Conservation (phyloP, 139 green algal species). For the Chlorella sp. region DNA sequence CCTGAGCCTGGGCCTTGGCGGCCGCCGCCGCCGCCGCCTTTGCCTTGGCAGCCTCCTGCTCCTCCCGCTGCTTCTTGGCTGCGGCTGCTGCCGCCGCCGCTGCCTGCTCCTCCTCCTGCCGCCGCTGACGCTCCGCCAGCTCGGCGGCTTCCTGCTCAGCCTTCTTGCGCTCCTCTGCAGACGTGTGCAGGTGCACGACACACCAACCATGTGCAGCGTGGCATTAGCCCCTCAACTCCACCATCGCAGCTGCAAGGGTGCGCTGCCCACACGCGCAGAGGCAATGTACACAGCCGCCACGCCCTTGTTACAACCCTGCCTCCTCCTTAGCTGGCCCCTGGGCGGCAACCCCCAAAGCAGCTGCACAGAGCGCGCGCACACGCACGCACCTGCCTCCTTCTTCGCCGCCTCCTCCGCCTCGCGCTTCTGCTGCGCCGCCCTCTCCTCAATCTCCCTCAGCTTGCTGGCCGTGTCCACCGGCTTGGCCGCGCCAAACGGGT, state of each 20-base stretch:
- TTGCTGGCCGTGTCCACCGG: slow-evolving; percentile 21
- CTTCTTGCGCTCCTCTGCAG: not conserved
- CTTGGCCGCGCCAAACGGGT: slow-evolving; percentile 22
- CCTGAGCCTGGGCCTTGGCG: not conserved
- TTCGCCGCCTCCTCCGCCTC: slow-evolving; percentile 5
- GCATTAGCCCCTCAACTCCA: too few species aligned
- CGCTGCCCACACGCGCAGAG: too few species aligned
- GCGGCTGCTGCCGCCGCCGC: not conserved
- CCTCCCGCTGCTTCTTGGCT: not conserved
- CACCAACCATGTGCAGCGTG: not conserved
- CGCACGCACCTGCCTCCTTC: not conserved
- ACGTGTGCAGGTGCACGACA: not conserved
- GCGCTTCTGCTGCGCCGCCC: not conserved
- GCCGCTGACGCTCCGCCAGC: not conserved
- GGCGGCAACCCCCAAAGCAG: not conserved
- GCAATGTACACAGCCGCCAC: not conserved
- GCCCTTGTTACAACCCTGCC: not conserved
- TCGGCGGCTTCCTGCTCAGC: not conserved
- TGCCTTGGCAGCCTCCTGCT: not conserved
- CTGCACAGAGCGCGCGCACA: not conserved
- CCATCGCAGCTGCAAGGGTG: too few species aligned
- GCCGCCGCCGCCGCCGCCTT: not conserved
- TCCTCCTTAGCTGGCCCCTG: not conserved
- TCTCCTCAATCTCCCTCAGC: slow-evolving; percentile 8
- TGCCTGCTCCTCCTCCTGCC: not conserved